Evolutionary conservation across 495 filamentous ascomycete species (phyloP).

Genomic region (Xylaria flabelliformis): DNA sequence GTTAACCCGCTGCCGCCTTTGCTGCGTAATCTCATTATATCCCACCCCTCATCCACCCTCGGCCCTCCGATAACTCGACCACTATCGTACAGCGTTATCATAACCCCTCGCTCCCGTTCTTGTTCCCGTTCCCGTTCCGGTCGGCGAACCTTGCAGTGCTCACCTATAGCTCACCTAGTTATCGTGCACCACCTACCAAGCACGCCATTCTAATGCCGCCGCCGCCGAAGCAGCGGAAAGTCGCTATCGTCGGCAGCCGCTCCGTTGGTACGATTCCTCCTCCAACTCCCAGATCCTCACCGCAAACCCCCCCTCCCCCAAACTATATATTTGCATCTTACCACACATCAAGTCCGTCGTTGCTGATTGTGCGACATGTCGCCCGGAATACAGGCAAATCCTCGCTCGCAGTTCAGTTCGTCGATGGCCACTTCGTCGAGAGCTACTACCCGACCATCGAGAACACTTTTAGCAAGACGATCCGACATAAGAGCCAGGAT

Average conservation of each 20-base stretch:
- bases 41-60: background rate
- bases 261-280: slow-evolving; percentile 78
- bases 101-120: background rate
- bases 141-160: slow-evolving; percentile 13
- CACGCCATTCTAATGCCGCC: slow-evolving; percentile 67
- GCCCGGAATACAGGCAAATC: slow-evolving; percentile 78
- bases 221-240: slow-evolving; percentile 92
- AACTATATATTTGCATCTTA: background rate
- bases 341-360: background rate
- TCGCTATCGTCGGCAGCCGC: slow-evolving; percentile 96
- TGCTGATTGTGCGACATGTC: slow-evolving; percentile 15
- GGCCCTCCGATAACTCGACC: slow-evolving; percentile 6
- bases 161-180: slow-evolving; percentile 22
- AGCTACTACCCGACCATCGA: slow-evolving; percentile 99
- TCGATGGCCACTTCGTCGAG: slow-evolving; percentile 97
- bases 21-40: slow-evolving; percentile 2
- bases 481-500: slow-evolving; percentile 89
- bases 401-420: slow-evolving; percentile 95
- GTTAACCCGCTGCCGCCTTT: background rate
- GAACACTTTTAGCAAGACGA: slow-evolving; percentile 96
- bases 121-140: background rate
- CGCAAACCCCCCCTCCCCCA: background rate
- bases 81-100: slow-evolving; percentile 22
- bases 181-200: slow-evolving; percentile 25
- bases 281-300: slow-evolving; percentile 21